Evolutionary conservation across 768 basidiomycete genomes (phyloP).

Genomic region (Leccinum imitatum): DNA sequence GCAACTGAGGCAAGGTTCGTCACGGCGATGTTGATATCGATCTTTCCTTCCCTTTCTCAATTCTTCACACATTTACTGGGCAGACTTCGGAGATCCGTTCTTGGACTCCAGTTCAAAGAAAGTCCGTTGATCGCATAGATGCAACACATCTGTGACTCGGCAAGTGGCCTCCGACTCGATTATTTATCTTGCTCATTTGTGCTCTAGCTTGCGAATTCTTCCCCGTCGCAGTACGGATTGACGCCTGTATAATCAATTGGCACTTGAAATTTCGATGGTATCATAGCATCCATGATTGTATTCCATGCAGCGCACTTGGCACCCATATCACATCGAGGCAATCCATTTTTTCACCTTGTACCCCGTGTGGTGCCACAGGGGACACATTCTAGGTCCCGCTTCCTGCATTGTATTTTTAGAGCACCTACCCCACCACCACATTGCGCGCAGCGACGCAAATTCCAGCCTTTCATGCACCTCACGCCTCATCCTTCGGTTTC

Average conservation of each 20-base stretch:
- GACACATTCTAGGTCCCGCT: background rate
- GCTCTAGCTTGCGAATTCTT: background rate
- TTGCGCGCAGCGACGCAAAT: background rate
- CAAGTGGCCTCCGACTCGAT: background rate
- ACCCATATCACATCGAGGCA: background rate
- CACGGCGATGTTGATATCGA: background rate
- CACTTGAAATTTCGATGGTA: background rate
- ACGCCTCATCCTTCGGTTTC: background rate
- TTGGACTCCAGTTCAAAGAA: slow-evolving; percentile 36
- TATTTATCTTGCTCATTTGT: slow-evolving; percentile 5
- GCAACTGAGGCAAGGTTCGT: slow-evolving; percentile 52
- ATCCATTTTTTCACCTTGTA: background rate
- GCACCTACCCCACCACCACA: background rate
- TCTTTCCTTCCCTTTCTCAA: slow-evolving; percentile 6
- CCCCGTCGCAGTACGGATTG: background rate
- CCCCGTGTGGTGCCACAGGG: background rate
- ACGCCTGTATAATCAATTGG: background rate
- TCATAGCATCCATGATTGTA: slow-evolving; percentile 5
- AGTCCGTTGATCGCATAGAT: slow-evolving; percentile 17
- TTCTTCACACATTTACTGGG: background rate
- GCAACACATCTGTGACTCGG: background rate
- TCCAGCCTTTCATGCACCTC: background rate
- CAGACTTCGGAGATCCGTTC: slow-evolving; percentile 60
- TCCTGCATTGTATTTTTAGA: background rate
- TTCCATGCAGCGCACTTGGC: slow-evolving; percentile 3